Evolutionary conservation across 805 yeast species (phyloP).

Genomic region (Yamadazyma takamatsuzukensis): DNA sequence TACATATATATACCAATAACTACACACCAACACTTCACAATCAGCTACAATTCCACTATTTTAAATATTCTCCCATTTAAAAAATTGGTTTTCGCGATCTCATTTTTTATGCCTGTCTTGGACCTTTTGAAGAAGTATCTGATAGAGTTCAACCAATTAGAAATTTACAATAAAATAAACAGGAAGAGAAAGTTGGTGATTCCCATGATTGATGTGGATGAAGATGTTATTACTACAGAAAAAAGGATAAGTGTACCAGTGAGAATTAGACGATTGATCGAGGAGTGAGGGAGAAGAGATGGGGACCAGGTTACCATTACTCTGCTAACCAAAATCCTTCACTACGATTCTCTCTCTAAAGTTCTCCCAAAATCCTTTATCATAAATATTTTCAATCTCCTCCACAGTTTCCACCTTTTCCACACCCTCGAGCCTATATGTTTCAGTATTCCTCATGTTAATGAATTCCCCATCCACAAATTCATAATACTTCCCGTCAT

Average conservation of each 20-base stretch:
- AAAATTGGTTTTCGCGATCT: background rate
- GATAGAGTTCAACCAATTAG: background rate
- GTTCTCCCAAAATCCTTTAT: slow-evolving; percentile 45
- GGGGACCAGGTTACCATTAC: no score
- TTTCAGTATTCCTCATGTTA: slow-evolving; percentile 9
- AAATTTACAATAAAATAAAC: slow-evolving; percentile 1
- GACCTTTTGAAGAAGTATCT: background rate
- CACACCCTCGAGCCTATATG: slow-evolving; percentile 1
- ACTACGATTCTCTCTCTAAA: slow-evolving; percentile 24
- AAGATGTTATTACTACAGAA: background rate
- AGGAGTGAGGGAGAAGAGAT: no score
- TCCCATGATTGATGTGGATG: background rate
- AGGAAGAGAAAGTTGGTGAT: background rate
- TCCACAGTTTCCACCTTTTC: slow-evolving; percentile 6
- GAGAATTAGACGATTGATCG: no score
- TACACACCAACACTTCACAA: background rate
- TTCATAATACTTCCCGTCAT: slow-evolving; percentile 21
- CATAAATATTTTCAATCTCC: slow-evolving; percentile 40
- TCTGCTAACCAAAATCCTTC: no score
- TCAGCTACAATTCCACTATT: background rate
- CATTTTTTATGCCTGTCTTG: background rate
- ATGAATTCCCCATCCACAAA: slow-evolving; percentile 7
- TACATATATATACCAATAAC: background rate
- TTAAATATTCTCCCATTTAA: background rate
- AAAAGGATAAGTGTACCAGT: no score